These are phyloP conservation scores for Pseudozyma thailandica DNA, from an alignment of 1,284 basidiomycete genomes.

Conservation along the genomic window DNA sequence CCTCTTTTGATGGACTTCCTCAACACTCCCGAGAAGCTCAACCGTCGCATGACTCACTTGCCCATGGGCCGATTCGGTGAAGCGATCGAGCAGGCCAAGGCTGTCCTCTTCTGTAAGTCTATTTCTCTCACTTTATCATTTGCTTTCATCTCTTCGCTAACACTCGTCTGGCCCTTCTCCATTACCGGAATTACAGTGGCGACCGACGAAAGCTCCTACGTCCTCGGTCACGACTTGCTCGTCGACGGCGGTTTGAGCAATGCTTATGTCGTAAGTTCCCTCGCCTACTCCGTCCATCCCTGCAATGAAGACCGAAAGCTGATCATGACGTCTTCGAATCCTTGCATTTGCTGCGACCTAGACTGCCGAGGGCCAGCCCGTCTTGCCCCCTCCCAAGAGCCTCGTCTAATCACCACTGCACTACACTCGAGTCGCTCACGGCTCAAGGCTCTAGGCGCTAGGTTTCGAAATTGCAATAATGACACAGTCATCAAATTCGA, in stretches of 20 bases:
- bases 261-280: slow-evolving; percentile 42
- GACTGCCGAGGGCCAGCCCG: slow-evolving; percentile 50
- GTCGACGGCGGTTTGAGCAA: slow-evolving; percentile 45
- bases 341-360: not conserved
- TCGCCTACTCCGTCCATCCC: not conserved
- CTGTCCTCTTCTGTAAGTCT: slow-evolving; percentile 77
- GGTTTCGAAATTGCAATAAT: too few species aligned
- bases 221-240: slow-evolving; percentile 69
- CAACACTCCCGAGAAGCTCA: slow-evolving; percentile 93
- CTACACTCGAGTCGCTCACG: too few species aligned
- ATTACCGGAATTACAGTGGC: slow-evolving; percentile 70
- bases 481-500: too few species aligned
- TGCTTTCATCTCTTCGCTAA: not conserved
- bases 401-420: slow-evolving; percentile 23
- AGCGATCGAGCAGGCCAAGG: slow-evolving; percentile 91
- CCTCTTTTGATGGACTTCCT: slow-evolving; percentile 97
- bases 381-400: slow-evolving; percentile 46
- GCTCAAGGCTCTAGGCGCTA: too few species aligned
- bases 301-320: not conserved
- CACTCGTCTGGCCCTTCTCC: not conserved
- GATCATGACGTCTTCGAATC: too few species aligned
- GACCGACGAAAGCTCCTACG: slow-evolving; percentile 70
- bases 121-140: not conserved
- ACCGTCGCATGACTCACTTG: slow-evolving; percentile 87
- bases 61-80: slow-evolving; percentile 98